Evolutionary conservation across 2,329 filamentous ascomycete genomes (phyloP).

Genomic region (Claviceps africana): DNA sequence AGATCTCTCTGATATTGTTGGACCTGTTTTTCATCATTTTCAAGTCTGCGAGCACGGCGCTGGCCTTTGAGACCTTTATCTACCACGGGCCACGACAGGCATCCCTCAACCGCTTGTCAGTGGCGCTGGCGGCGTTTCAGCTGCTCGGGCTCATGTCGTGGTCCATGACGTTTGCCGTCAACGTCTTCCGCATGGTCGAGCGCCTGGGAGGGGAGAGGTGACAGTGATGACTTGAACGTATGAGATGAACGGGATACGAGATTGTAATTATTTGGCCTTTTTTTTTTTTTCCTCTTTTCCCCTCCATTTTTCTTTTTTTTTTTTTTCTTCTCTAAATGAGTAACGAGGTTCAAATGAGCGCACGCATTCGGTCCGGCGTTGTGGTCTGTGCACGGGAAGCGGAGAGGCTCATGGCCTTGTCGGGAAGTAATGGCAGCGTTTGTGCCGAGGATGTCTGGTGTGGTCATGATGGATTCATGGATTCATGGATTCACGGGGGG

Average conservation of each 20-base stretch:
- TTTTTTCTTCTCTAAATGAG: background rate
- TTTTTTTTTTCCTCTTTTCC: background rate
- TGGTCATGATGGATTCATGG: too few relatives aligned
- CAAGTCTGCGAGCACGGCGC: slow-evolving; percentile 79
- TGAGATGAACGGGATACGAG: background rate
- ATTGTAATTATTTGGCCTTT: background rate
- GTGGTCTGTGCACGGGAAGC: background rate
- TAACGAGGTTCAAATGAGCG: background rate
- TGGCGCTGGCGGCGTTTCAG: slow-evolving; percentile 63
- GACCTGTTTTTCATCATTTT: slow-evolving; percentile 97
- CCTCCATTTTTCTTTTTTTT: background rate
- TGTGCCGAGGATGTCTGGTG: background rate
- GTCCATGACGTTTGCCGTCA: slow-evolving; percentile 80
- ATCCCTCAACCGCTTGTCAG: slow-evolving; percentile 39
- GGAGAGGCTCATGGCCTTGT: background rate
- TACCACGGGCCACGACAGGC: slow-evolving; percentile 28
- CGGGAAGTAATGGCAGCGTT: background rate
- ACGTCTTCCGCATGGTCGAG: slow-evolving; percentile 57
- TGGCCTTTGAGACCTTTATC: slow-evolving; percentile 77
- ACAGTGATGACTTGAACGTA: slow-evolving; percentile 1
- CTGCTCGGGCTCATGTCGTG: slow-evolving; percentile 76
- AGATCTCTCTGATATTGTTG: slow-evolving; percentile 77
- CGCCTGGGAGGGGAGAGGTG: slow-evolving; percentile 38
- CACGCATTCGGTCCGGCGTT: background rate
- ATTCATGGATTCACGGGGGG: too few relatives aligned